These are phyloP conservation scores for Trichaptum fuscoviolaceum DNA, from an alignment of 768 basidiomycete genomes.

Conservation along the genomic window DNA sequence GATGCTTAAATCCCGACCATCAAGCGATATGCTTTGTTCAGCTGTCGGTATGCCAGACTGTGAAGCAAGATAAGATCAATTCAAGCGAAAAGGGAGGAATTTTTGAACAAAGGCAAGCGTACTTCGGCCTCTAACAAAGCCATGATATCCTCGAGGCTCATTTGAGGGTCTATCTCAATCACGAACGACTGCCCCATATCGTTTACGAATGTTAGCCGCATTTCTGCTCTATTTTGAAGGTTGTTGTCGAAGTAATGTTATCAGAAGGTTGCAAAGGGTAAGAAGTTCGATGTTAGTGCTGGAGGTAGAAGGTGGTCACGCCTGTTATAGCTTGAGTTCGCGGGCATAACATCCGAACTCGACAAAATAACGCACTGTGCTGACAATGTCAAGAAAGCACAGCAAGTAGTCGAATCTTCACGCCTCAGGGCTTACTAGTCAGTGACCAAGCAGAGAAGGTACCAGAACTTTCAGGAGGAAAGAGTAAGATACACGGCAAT, in stretches of 20 bases:
- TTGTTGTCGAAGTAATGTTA: conserved; percentile 5
- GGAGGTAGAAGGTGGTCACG: not conserved
- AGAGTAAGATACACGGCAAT: not conserved
- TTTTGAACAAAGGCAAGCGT: conserved; percentile 23
- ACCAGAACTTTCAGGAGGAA: not conserved
- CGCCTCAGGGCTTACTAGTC: no score
- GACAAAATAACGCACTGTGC: not conserved
- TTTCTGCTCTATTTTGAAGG: conserved; percentile 22
- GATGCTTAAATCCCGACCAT: conserved; percentile 60
- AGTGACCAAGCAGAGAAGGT: not conserved
- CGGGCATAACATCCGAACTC: not conserved
- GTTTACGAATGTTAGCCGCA: conserved; percentile 70
- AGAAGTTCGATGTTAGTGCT: not conserved
- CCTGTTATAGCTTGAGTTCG: not conserved
- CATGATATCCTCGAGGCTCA: conserved; percentile 91
- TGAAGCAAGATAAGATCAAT: not conserved
- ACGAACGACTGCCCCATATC: conserved; percentile 58
- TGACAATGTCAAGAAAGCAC: not conserved
- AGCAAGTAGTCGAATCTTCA: not conserved
- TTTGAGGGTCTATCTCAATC: conserved; percentile 83
- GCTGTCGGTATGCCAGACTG: conserved; percentile 69
- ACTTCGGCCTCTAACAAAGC: conserved; percentile 96
- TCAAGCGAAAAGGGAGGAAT: not conserved
- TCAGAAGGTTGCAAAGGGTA: conserved; percentile 1
- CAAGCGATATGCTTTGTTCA: conserved; percentile 70